A percentile compares a stretch with the other conserved stretches of the same genome.
Evolutionary conservation across 129 eudicot species (phyloP).

Genomic region (Arctium minus): DNA sequence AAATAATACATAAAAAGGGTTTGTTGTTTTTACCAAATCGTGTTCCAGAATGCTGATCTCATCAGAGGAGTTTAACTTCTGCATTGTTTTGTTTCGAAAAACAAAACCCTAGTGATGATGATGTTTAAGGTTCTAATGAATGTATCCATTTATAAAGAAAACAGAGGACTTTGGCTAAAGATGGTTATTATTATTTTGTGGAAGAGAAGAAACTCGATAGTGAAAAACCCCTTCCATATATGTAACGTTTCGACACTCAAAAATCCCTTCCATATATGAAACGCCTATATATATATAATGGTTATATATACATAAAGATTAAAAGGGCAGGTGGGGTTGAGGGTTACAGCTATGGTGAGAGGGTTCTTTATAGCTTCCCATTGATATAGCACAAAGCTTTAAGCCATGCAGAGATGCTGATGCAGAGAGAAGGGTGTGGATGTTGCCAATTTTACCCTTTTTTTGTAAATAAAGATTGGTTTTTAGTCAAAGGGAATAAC

Average conservation of each 20-base stretch:
- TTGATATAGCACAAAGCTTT: slow-evolving; percentile 11
- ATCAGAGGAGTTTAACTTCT: slow-evolving; percentile 50
- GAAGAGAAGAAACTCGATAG: slow-evolving; percentile 6
- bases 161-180: not conserved
- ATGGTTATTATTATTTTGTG: slow-evolving; percentile 15
- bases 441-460: slow-evolving; percentile 5
- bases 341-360: slow-evolving; percentile 23
- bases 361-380: slow-evolving; percentile 25
- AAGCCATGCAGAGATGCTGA: slow-evolving; percentile 35
- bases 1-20: not conserved
- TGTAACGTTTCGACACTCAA: slow-evolving; percentile 10
- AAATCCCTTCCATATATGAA: slow-evolving; percentile 8
- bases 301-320: not conserved
- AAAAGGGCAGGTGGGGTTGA: not conserved
- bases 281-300: not conserved
- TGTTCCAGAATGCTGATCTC: slow-evolving; percentile 44
- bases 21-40: slow-evolving; percentile 45
- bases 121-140: not conserved
- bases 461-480: not conserved
- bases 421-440: slow-evolving; percentile 12
- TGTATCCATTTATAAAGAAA: slow-evolving; percentile 23
- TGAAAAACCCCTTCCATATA: slow-evolving; percentile 24
- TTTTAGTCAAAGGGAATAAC: not conserved
- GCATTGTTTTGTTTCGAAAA: slow-evolving; percentile 28
- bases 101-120: slow-evolving; percentile 18